These are phyloP conservation scores for Fimicolochytrium jonesii DNA, from an alignment of 192 early-diverging fungal genomes.

Conservation along the genomic window DNA sequence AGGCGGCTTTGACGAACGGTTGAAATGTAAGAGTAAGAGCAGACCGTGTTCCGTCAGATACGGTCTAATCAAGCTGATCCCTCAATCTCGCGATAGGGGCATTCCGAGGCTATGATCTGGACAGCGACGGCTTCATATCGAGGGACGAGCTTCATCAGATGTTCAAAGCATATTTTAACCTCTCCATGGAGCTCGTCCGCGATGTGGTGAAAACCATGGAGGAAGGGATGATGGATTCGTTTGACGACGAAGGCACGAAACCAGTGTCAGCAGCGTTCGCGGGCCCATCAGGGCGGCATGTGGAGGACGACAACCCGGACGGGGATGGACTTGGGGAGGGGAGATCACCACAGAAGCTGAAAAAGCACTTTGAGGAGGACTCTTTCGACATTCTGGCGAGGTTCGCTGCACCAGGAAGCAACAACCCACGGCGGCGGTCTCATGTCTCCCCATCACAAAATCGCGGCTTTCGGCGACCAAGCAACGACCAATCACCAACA, in stretches of 20 bases:
- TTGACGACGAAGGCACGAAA: conserved; percentile 73
- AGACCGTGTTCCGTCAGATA: neutral
- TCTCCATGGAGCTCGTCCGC: conserved; percentile 83
- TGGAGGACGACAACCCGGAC: conserved; percentile 22
- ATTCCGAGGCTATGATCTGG: conserved; percentile 89
- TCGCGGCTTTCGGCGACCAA: no score
- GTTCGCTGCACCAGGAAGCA: no score
- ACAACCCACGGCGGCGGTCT: no score
- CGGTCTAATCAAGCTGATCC: neutral
- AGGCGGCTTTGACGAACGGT: conserved; percentile 85
- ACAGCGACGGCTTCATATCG: conserved; percentile 80
- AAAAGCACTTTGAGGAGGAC: neutral
- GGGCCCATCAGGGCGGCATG: conserved; percentile 42
- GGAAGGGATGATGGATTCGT: conserved; percentile 79
- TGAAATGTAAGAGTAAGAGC: conserved; percentile 59
- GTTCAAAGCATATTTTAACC: conserved; percentile 89
- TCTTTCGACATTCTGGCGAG: conserved; percentile 5
- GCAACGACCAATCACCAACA: no score
- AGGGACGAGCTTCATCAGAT: conserved; percentile 79
- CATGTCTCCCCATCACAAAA: no score
- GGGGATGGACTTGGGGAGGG: no score
- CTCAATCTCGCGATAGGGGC: conserved; percentile 64
- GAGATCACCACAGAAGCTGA: neutral
- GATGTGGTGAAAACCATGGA: conserved; percentile 88
- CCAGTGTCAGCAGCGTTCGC: conserved; percentile 89